Evolutionary conservation across 768 basidiomycete species (phyloP), one percentile per base, ranked within the genome.

Genomic region (Hortiboletus campestris): DNA sequence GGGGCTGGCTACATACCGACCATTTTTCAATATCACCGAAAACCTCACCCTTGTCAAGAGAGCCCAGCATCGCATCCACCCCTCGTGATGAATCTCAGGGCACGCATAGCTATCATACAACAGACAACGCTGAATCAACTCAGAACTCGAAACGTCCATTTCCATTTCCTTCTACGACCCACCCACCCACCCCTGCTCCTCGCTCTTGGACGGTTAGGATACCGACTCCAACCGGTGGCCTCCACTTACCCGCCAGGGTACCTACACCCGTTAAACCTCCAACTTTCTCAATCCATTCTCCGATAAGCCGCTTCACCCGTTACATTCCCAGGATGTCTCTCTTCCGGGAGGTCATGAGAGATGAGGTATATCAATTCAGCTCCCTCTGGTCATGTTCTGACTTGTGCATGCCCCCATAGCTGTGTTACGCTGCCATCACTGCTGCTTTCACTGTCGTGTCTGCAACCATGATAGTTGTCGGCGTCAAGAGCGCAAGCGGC

Each of bases 301-400:
- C 40, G 46, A 29, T 42, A 2, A 35, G 53, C 12, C 53, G 53
- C 19, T 48, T 82, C 29, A 78, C 78, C 46, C 75, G 77, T 56
- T 73, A 81, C 44, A 72, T 84, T 38, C 79, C 83, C 11, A 74
- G 77, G 13, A 79, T 84, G 74, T 76, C 76, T 52, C 70, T 82
- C 28, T 81, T 86, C 55, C 78, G 75, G 29, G 66, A 77, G 62
- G 83, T 83, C 32, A 78, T 87, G 71, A 80, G 76, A 59, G 80
- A 87, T 64, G 85, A 87, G 77, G 85, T 85, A 61, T n/a, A n/a
- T 43, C 60, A 40, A 53, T 38, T 45, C n/a, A n/a, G 20, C 5
- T 52, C 22, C 14, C 12, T 46, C 11, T 31, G 35, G 40, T 40
- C 45, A 20, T 25, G 31, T 39, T 22, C 42, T 54, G 17, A 42